Evolutionary conservation across 2,329 filamentous ascomycete genomes (phyloP), one percentile per base, ranked within the genome.

Genomic region (Ophiocordyceps camponoti-floridani): DNA sequence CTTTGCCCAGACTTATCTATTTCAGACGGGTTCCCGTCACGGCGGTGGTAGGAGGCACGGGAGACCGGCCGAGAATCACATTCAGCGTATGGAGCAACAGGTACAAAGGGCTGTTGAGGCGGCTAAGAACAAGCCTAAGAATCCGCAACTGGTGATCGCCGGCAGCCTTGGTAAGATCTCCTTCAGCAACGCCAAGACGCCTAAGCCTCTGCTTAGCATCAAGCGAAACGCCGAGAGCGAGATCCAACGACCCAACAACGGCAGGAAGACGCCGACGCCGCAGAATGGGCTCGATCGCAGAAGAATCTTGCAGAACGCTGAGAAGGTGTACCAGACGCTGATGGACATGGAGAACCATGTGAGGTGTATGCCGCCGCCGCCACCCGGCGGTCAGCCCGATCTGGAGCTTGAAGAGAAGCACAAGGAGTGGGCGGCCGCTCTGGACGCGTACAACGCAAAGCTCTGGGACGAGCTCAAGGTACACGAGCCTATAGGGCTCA

Each of bases 11-110:
- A 98, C 91, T 0, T 98, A 98, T 57, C 70, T 98, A 2, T 94
- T 93, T 62, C 89, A 96, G 62, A 95, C 89, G 2, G 89, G 89
- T 27, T 84, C 82, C 52, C 79, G 88, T 18, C 78, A 87, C 51
- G 82, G 83, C 45, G 77, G 75, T 40, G 75, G 77, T 57, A 72
- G 87, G 49, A 77, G 87, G 50, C 79, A 91, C 52, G 78, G 80
- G 48, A 76, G 86, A 47, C 85, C 82, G 40, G 87, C 85, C 16
- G 91, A 98, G 60, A 98, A 95, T 58, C 91, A 98, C 57, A 85
- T 96, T 67, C 91, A 96, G 60, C 82, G 91, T 45, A 98, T 98
- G 91, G 89, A 98, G 62, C 91, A 98, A 62, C 91, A 98, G 62
- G 93, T 98, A 12, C 89, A 95, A 60, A 80, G 91, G 46, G 91